Conservation (phyloP, 371 early-diverging fungal genomes). For the Lichtheimia hyalospora region DNA sequence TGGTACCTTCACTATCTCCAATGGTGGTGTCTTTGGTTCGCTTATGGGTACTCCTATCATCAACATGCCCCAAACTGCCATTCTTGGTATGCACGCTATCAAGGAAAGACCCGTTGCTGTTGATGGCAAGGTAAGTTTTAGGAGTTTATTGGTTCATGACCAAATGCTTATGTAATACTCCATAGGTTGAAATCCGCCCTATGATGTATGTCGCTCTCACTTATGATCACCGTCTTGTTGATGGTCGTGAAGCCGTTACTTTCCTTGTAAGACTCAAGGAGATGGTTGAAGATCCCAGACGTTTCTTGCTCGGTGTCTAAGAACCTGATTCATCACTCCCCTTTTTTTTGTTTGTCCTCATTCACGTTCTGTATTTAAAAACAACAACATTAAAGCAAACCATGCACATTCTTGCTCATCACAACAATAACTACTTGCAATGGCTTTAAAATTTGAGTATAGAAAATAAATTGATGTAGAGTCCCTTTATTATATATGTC, state of each 20-base stretch:
- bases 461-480: no score
- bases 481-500: no score
- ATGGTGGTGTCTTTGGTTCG: constrained; percentile 98
- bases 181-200: constrained; percentile 87
- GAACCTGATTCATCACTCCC: neutral
- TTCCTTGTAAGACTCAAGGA: constrained; percentile 97
- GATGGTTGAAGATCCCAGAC: constrained; percentile 92
- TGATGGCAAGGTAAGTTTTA: constrained; percentile 73
- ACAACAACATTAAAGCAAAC: constrained; percentile 5
- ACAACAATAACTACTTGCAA: no score
- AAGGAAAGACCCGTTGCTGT: constrained; percentile 95
- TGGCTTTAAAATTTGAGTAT: no score
- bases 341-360: neutral
- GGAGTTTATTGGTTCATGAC: neutral
- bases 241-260: constrained; percentile 97
- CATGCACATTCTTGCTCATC: neutral
- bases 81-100: constrained; percentile 97
- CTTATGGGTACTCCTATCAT: constrained; percentile 97
- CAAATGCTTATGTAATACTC: neutral
- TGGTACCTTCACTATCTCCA: constrained; percentile 98
- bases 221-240: constrained; percentile 97
- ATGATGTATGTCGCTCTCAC: constrained; percentile 99
- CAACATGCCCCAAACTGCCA: constrained; percentile 96
- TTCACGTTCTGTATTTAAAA: constrained; percentile 4
- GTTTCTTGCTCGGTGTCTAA: constrained; percentile 85